Base-by-base conservation (phyloP, 345 rosid genomes). In the Eucalyptus tenuipes region DNA sequence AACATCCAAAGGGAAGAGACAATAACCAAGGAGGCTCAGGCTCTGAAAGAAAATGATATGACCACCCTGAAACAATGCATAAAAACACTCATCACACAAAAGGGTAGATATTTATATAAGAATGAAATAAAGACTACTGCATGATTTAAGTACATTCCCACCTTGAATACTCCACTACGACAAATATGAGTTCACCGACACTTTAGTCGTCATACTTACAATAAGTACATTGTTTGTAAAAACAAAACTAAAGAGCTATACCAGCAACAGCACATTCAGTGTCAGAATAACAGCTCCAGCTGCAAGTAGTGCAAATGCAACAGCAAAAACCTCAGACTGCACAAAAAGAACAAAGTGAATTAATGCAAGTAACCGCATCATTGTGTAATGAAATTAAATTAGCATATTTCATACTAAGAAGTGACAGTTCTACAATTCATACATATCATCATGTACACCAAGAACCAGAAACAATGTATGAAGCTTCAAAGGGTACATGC, bases 211-310 rank as follows among this genome's bases (percentile, higher is more conserved):
- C 84, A 75, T 20, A 3, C 84, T 20, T 40, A 75, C 29, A 75
- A 75, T 40, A 75, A 75, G 82, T 37, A 40, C 22, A 75, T 20
- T 40, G 47, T 40, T 40, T 75, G 49, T 40, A 22, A 80, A 87
- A 85, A 15, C 53, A 33, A 89, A 80, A 71, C 89, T 71, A 57
- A 42, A 50, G 6, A 7, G 47, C 84, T 42, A 92, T 95, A 98
- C 99, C 97, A 98, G 93, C 57, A 98, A 96, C 86, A 97, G 94
- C 88, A 97, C 99, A 86, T 97, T 98, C 92, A 96, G 90, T 45
- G 99, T 98, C 93, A 98, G 94, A 89, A 98, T 96, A 50, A 98
- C 94, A 86, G 99, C 99, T 47, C 99, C 99, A 49, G 97, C 96
- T 22, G 99, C 99, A 86, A 98, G 98, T 81, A 98, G 92, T 27